phyloP scores from a whole-genome alignment of 305 asterid species.

The Plantago lanceolata region DNA sequence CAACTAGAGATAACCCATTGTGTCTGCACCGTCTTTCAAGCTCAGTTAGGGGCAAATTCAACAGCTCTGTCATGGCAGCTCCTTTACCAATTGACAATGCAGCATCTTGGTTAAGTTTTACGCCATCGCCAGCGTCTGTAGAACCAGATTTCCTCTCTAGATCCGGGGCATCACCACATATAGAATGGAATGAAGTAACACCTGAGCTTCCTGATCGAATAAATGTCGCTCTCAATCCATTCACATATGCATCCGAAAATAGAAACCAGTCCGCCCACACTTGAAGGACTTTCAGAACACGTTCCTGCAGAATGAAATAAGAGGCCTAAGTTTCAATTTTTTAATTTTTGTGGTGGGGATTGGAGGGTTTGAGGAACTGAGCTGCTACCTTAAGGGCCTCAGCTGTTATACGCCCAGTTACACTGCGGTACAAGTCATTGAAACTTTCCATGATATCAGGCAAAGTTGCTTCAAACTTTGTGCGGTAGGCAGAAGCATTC shows the following conservation, averaged over 20 bases:
- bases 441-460: conserved; percentile 93
- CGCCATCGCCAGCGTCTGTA: conserved; percentile 41
- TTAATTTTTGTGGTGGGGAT: too few relatives aligned
- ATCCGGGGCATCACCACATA: conserved; percentile 90
- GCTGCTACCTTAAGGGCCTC: conserved; percentile 83
- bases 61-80: conserved; percentile 80
- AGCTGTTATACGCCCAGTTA: conserved; percentile 92
- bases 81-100: conserved; percentile 92
- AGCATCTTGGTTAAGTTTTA: conserved; percentile 62
- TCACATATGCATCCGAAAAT: conserved; percentile 86
- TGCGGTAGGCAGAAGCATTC: conserved; percentile 95
- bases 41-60: conserved; percentile 66
- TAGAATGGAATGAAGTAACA: conserved; percentile 74
- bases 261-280: conserved; percentile 99
- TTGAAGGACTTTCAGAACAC: conserved; percentile 88
- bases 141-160: conserved; percentile 56
- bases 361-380: neutral
- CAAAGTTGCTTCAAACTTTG: conserved; percentile 81
- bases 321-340: conserved; percentile 20
- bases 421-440: conserved; percentile 87
- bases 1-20: conserved; percentile 81
- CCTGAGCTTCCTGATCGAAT: conserved; percentile 82
- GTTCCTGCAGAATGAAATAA: conserved; percentile 50
- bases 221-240: conserved; percentile 90
- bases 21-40: conserved; percentile 91